phyloP scores from a whole-genome alignment of 1,284 basidiomycete species.

The Leccinum fuscescens region DNA sequence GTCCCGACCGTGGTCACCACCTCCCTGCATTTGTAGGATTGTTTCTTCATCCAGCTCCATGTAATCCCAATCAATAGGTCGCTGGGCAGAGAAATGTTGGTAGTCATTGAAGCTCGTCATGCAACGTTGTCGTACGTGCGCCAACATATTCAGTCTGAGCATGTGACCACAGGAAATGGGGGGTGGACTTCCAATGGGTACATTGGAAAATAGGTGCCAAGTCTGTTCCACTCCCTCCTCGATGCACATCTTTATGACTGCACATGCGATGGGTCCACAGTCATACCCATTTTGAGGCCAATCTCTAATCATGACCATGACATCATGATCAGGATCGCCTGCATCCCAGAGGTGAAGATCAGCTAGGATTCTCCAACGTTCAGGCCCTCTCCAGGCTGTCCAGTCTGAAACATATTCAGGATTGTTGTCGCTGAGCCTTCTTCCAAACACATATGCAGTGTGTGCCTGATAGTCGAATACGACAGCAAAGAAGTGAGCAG shows the following conservation, averaged over 20 bases:
- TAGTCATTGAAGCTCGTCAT: conserved; percentile 3
- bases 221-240: neutral
- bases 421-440: neutral
- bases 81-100: neutral
- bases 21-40: neutral
- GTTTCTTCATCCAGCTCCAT: neutral
- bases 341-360: conserved; percentile 7
- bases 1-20: neutral
- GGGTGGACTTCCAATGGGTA: neutral
- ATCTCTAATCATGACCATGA: neutral
- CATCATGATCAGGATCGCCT: neutral
- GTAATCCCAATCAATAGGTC: neutral
- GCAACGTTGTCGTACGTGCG: neutral
- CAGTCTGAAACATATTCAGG: conserved; percentile 2
- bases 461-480: conserved; percentile 4
- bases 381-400: conserved; percentile 1
- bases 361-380: conserved; percentile 5
- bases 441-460: conserved; percentile 6
- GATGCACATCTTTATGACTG: conserved; percentile 1
- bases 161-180: conserved; percentile 10
- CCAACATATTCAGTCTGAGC: conserved; percentile 1
- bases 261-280: conserved; percentile 7
- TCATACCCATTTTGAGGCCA: conserved; percentile 16
- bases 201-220: neutral
- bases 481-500: conserved; percentile 9